Evolutionary conservation across 495 filamentous ascomycete species (phyloP).

Genomic region (Talaromyces stipitatus): DNA sequence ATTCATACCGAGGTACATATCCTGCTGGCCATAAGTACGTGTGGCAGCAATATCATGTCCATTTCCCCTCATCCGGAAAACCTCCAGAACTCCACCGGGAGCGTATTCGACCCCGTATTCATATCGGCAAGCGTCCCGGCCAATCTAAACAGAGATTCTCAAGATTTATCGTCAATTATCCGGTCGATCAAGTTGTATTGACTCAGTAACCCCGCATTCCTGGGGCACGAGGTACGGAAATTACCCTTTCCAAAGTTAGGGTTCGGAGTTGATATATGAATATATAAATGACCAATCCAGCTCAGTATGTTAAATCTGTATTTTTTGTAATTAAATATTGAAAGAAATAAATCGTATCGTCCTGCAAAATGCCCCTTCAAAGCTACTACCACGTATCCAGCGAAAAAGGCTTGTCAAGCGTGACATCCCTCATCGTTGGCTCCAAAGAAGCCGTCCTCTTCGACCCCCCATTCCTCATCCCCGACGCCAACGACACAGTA

Average conservation of each 20-base stretch:
- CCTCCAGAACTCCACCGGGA: neutral
- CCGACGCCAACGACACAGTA: slow-evolving; percentile 14
- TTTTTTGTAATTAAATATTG: too few species aligned
- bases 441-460: slow-evolving; percentile 7
- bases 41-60: too few species aligned
- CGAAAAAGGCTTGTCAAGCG: slow-evolving; percentile 12
- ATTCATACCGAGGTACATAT: too few species aligned
- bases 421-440: slow-evolving; percentile 13
- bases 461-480: slow-evolving; percentile 14
- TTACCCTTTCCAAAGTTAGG: too few species aligned
- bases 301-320: too few species aligned
- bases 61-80: neutral
- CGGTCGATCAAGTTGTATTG: too few species aligned
- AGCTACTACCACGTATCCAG: slow-evolving; percentile 13
- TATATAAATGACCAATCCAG: too few species aligned
- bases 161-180: neutral
- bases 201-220: too few species aligned
- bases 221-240: too few species aligned
- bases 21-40: too few species aligned
- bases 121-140: neutral
- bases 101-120: neutral
- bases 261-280: too few species aligned
- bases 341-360: neutral
- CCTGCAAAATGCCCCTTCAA: slow-evolving; percentile 7
- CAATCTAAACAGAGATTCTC: neutral